phyloP scores from a whole-genome alignment of 768 basidiomycete species.

The Antrodiella citrinella region DNA sequence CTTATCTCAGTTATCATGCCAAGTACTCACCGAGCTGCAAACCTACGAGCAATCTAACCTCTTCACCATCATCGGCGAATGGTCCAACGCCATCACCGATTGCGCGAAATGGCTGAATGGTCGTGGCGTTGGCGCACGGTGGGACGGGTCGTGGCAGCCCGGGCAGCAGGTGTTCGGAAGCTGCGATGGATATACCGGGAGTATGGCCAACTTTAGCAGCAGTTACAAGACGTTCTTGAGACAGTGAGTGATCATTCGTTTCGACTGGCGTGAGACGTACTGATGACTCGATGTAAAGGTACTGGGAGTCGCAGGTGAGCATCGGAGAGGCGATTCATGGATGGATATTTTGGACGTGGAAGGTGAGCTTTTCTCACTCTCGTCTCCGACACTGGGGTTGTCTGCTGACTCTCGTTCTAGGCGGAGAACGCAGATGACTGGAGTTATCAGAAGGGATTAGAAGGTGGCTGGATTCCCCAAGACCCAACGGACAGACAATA shows the following conservation, averaged over 20 bases:
- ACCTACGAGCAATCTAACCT: conserved; percentile 45
- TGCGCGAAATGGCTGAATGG: conserved; percentile 80
- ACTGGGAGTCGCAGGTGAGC: conserved; percentile 75
- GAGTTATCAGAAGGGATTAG: conserved; percentile 67
- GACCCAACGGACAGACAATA: conserved; percentile 60
- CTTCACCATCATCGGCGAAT: conserved; percentile 77
- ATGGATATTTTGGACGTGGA: conserved; percentile 79
- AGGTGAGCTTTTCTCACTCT: conserved; percentile 31
- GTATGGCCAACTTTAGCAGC: conserved; percentile 45
- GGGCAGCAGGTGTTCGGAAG: conserved; percentile 45
- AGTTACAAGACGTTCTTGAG: conserved; percentile 58
- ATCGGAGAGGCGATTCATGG: conserved; percentile 65
- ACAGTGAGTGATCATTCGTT: conserved; percentile 32
- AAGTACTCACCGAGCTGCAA: conserved; percentile 35
- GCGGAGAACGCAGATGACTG: conserved; percentile 66
- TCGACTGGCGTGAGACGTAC: not conserved
- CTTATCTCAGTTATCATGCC: conserved; percentile 44
- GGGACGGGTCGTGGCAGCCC: conserved; percentile 49
- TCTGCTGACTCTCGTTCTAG: conserved; percentile 20
- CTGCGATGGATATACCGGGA: conserved; percentile 58
- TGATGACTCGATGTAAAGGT: conserved; percentile 28
- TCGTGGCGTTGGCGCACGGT: conserved; percentile 58
- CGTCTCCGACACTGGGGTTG: not conserved
- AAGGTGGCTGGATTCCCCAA: conserved; percentile 72
- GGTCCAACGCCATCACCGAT: conserved; percentile 67